A percentile compares a stretch with the other conserved stretches of the same genome.
Conservation (phyloP, 768 basidiomycete genomes). For the Gyrodon lividus region DNA sequence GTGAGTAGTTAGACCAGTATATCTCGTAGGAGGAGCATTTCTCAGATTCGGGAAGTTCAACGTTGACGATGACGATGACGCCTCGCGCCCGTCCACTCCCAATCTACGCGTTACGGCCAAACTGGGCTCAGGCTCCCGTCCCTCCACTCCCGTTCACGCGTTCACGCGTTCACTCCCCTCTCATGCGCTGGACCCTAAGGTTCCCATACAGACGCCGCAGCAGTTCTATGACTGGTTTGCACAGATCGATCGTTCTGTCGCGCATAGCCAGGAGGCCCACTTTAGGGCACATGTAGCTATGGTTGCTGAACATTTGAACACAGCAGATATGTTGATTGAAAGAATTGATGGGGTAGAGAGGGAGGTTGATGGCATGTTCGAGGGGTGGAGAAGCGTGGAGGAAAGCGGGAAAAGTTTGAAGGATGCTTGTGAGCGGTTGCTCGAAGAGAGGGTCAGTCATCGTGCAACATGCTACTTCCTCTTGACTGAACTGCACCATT, state of each 20-base stretch:
- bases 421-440: constrained; percentile 83
- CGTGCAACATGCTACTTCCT: neutral
- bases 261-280: constrained; percentile 91
- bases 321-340: constrained; percentile 73
- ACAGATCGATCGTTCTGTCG: constrained; percentile 83
- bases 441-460: constrained; percentile 80
- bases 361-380: constrained; percentile 79
- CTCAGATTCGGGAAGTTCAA: constrained; percentile 43
- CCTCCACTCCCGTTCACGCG: constrained; percentile 39
- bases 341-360: constrained; percentile 70
- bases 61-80: constrained; percentile 39
- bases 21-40: constrained; percentile 10
- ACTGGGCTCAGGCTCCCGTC: constrained; percentile 42
- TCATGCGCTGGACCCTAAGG: constrained; percentile 69
- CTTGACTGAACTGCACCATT: constrained; percentile 2
- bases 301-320: constrained; percentile 71
- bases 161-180: constrained; percentile 23
- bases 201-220: constrained; percentile 85
- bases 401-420: constrained; percentile 90
- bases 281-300: constrained; percentile 83
- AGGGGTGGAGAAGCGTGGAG: constrained; percentile 84
- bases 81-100: constrained; percentile 34
- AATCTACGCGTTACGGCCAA: constrained; percentile 38
- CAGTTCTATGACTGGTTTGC: constrained; percentile 98
- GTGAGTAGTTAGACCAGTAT: constrained; percentile 41